Evolutionary conservation across 139 green algal genomes (phyloP).

Genomic region (Chlorella sp.): DNA sequence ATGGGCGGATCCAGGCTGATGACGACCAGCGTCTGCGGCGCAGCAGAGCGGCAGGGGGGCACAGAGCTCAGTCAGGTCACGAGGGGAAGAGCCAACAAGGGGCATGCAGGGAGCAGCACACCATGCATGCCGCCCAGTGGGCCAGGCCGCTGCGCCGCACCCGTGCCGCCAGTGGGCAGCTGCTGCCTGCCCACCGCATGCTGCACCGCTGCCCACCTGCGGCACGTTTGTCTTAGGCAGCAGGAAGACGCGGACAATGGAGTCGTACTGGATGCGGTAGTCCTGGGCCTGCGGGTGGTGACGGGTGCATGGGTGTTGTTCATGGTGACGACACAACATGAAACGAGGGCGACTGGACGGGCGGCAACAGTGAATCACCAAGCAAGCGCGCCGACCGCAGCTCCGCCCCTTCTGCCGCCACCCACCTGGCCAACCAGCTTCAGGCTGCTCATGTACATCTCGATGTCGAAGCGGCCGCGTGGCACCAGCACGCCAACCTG

Average conservation of each 20-base stretch:
- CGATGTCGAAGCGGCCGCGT: conserved; percentile 82
- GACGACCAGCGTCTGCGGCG: conserved; percentile 87
- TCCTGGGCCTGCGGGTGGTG: conserved; percentile 83
- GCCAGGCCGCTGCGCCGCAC: too few species aligned
- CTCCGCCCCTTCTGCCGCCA: not conserved
- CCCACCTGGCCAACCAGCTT: conserved; percentile 75
- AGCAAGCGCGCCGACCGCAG: too few species aligned
- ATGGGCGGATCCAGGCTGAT: conserved; percentile 95
- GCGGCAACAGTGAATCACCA: too few species aligned
- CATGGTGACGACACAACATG: not conserved
- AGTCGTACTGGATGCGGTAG: conserved; percentile 95
- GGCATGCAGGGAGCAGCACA: too few species aligned
- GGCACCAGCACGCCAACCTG: conserved; percentile 67
- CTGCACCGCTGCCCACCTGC: not conserved
- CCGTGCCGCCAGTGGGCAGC: not conserved
- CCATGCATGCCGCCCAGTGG: too few species aligned
- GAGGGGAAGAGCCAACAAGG: too few species aligned
- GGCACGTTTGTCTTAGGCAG: conserved; percentile 89
- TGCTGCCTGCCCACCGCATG: not conserved
- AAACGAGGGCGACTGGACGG: too few species aligned
- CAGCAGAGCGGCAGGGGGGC: too few species aligned
- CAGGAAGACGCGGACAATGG: conserved; percentile 90
- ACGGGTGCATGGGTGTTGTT: too few species aligned
- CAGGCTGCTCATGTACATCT: conserved; percentile 71
- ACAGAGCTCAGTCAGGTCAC: too few species aligned